phyloP scores from a whole-genome alignment of 768 basidiomycete genomes.

The Boletus fagicola region DNA sequence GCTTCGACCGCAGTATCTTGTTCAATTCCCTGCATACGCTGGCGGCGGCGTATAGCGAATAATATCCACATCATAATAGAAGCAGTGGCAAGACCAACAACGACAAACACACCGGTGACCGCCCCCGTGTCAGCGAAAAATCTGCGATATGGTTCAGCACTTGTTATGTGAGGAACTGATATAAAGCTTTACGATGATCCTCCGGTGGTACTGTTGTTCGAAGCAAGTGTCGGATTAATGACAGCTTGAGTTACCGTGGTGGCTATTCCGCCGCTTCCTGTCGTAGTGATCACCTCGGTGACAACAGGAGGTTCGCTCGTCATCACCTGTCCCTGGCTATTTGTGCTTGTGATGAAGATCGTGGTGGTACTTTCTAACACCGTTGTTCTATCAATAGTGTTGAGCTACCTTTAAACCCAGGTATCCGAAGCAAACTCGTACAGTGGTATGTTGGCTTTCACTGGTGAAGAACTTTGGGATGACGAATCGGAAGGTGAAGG shows the following conservation, averaged over 20 bases:
- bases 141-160: slow-evolving; percentile 37
- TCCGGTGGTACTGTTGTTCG: slow-evolving; percentile 41
- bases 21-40: slow-evolving; percentile 58
- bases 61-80: slow-evolving; percentile 67
- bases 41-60: slow-evolving; percentile 67
- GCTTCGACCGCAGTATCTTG: slow-evolving; percentile 72
- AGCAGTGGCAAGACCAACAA: slow-evolving; percentile 78
- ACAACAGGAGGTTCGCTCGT: slow-evolving; percentile 55
- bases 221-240: slow-evolving; percentile 69
- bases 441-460: slow-evolving; percentile 18
- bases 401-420: slow-evolving; percentile 8
- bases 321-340: slow-evolving; percentile 47
- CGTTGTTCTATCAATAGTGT: slow-evolving; percentile 45
- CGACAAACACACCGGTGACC: slow-evolving; percentile 87
- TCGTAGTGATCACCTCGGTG: slow-evolving; percentile 57
- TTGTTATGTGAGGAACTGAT: background rate
- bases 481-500: slow-evolving; percentile 4
- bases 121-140: slow-evolving; percentile 90
- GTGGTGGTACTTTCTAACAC: slow-evolving; percentile 47
- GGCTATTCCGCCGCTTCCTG: slow-evolving; percentile 48
- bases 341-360: slow-evolving; percentile 59
- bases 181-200: slow-evolving; percentile 46
- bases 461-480: slow-evolving; percentile 8
- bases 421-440: slow-evolving; percentile 23
- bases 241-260: slow-evolving; percentile 61